A percentile compares a stretch with the other conserved stretches of the same genome.
Evolutionary conservation across 768 basidiomycete genomes (phyloP).

Genomic region (Pleurotus citrinopileatus): DNA sequence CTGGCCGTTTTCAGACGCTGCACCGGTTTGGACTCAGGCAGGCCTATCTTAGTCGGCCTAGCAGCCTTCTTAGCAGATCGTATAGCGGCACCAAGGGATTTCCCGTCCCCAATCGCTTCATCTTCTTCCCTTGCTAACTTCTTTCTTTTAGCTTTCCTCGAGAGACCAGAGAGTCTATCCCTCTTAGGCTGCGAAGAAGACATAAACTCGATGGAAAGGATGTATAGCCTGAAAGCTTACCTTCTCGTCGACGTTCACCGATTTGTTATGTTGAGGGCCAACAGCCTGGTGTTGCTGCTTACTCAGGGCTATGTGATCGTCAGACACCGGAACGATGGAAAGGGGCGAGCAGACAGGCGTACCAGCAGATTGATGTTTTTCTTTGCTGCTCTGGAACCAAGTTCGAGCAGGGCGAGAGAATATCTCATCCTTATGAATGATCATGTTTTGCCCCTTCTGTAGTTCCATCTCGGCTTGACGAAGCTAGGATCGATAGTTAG

Average conservation of each 20-base stretch:
- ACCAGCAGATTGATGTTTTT: conserved; percentile 84
- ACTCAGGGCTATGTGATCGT: conserved; percentile 53
- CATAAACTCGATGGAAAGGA: conserved; percentile 5
- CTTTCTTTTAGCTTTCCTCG: conserved; percentile 83
- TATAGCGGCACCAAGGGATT: conserved; percentile 67
- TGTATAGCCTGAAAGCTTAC: conserved; percentile 25
- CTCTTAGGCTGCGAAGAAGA: conserved; percentile 55
- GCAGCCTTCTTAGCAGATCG: conserved; percentile 83
- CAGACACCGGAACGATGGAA: conserved; percentile 7
- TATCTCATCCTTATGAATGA: conserved; percentile 91
- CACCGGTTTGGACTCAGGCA: conserved; percentile 32
- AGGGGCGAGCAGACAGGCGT: conserved; percentile 7
- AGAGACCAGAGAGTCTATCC: conserved; percentile 77
- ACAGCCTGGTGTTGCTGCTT: conserved; percentile 71
- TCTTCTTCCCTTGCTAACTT: conserved; percentile 86
- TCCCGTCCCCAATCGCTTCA: conserved; percentile 52
- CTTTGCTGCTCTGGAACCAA: conserved; percentile 94
- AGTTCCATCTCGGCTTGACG: conserved; percentile 95
- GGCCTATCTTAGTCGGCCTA: conserved; percentile 74
- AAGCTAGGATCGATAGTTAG: conserved; percentile 43
- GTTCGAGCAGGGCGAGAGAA: conserved; percentile 90
- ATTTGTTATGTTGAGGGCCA: conserved; percentile 31
- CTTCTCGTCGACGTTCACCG: conserved; percentile 34
- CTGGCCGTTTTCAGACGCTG: conserved; percentile 29
- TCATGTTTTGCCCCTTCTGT: conserved; percentile 91